These are phyloP conservation scores for Sungouiozyma intestinalis DNA, from an alignment of 805 yeast genomes.

Conservation along the genomic window DNA sequence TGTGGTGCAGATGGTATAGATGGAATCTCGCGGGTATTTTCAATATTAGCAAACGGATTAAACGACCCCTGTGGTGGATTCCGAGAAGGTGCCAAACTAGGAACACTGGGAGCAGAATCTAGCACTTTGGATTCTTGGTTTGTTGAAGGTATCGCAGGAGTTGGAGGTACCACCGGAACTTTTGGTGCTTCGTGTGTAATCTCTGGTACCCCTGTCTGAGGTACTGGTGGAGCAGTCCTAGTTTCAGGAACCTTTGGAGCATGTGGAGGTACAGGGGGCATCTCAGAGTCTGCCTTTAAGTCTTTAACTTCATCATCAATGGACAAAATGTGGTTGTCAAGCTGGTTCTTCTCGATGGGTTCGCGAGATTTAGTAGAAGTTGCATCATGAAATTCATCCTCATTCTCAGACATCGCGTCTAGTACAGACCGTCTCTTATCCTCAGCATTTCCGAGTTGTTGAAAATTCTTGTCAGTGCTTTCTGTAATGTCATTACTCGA, in stretches of 20 bases:
- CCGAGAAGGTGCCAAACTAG: background rate
- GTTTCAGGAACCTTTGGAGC: background rate
- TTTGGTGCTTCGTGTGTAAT: background rate
- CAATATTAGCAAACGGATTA: background rate
- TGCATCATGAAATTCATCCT: background rate
- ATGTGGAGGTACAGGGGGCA: conserved; percentile 7
- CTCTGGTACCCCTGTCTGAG: background rate
- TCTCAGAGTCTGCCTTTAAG: background rate
- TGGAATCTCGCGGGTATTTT: background rate
- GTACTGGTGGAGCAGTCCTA: background rate
- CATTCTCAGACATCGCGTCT: background rate
- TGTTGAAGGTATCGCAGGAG: conserved; percentile 4
- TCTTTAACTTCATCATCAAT: conserved; percentile 5
- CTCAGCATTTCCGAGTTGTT: background rate
- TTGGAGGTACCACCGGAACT: conserved; percentile 1
- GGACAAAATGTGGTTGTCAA: conserved; percentile 4
- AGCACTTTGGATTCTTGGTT: too few relatives aligned
- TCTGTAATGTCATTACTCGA: conserved; percentile 2
- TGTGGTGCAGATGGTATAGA: background rate
- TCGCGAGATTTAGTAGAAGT: background rate
- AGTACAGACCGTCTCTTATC: background rate
- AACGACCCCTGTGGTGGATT: background rate
- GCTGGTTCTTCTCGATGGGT: too few relatives aligned
- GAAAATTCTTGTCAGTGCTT: background rate
- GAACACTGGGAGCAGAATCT: background rate